These are phyloP conservation scores for Daldinia concentrica DNA, from an alignment of 495 filamentous ascomycete species.

Conservation along the genomic window DNA sequence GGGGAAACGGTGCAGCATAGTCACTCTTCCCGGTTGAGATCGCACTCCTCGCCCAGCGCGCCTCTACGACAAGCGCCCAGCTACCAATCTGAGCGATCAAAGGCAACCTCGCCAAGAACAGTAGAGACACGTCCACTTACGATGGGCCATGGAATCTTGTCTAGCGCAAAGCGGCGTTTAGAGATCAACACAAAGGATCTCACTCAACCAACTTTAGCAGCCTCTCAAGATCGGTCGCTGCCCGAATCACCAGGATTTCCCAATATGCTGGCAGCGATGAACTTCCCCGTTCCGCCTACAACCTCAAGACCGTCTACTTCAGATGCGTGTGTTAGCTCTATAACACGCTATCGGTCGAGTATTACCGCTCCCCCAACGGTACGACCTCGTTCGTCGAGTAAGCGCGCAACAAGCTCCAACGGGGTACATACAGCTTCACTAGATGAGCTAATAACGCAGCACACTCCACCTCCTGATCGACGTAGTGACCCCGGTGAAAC, in stretches of 20 bases:
- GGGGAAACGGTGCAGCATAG: neutral
- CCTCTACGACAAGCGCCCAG: neutral
- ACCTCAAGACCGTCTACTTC: conserved; percentile 26
- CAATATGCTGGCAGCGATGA: conserved; percentile 40
- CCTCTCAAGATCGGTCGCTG: conserved; percentile 16
- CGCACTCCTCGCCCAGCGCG: conserved; percentile 11
- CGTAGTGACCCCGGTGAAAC: neutral
- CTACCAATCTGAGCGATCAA: conserved; percentile 18
- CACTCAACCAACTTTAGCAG: conserved; percentile 13
- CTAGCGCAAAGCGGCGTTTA: neutral
- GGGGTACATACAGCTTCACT: conserved; percentile 20
- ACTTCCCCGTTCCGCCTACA: conserved; percentile 40
- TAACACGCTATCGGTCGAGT: conserved; percentile 4
- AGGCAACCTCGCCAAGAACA: conserved; percentile 28
- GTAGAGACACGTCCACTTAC: neutral
- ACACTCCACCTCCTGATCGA: neutral
- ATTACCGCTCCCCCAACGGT: conserved; percentile 7
- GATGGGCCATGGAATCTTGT: neutral
- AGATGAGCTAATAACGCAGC: conserved; percentile 31
- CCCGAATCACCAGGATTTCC: conserved; percentile 44
- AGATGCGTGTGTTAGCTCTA: conserved; percentile 15
- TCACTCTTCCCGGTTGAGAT: conserved; percentile 15
- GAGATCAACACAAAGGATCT: conserved; percentile 3
- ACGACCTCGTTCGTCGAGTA: conserved; percentile 35
- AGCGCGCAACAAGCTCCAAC: conserved; percentile 17